Base-by-base conservation (phyloP, 1,284 basidiomycete genomes). In the Rugosomyces carneus region DNA sequence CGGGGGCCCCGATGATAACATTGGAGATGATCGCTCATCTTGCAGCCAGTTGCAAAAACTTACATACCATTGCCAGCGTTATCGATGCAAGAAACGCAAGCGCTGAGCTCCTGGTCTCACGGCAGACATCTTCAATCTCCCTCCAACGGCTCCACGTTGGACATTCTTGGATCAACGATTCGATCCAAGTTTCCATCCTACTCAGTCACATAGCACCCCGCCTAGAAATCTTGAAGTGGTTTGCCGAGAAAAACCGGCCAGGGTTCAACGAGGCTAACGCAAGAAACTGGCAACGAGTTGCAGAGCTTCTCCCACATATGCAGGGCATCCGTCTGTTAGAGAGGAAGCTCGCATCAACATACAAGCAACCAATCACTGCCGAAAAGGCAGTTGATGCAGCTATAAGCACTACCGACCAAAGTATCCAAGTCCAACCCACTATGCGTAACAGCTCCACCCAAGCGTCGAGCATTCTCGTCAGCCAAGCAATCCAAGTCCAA, bases 141-240 rank as follows among this genome's bases (percentile, higher is more conserved):
- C 71, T 89, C 19, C 66, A 77, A 26, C 78, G 81, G 35, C 64
- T 88, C 37, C 78, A 86, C 58, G 70, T 86, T 40, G 84, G 85
- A 10, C 80, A 88, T 61, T 87, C 85, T 27, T 81, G 78, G 73
- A 68, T 80, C 49, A 67, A 67, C 47, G 82, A 89, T 55, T 73
- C 81, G 19, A 70, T 89, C 45, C 77, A 80, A 50, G 70, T 77
- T 11, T 71, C 82, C 20, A 80, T 89, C 53, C 71, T 84, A 43
- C 70, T 89, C 48, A 87, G 84, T 61, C 84, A 89, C 59, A 64
- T 89, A 45, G 76, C 80, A n/a, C 84, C 85, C 20, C 68, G 70
- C 55, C 67, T 86, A 36, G 83, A 86, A 55, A 70, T 62, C 18
- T 59, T 89, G 32, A 82, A 80, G 61, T 88, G 74, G 74, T 86